phyloP scores from a whole-genome alignment of 2,329 filamentous ascomycete species.

The Alternaria brassicae region DNA sequence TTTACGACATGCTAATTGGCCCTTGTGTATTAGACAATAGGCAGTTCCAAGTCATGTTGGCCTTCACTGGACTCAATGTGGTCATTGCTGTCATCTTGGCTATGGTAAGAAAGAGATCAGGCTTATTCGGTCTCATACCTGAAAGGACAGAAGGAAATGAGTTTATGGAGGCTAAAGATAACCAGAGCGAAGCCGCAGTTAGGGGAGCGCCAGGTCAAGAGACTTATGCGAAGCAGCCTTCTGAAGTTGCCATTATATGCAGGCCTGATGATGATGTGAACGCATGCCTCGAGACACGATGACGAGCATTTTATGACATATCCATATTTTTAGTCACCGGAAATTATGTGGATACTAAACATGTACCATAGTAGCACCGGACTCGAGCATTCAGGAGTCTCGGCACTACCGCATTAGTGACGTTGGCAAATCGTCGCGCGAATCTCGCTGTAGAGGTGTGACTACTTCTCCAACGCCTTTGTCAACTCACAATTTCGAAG shows the following conservation, averaged over 20 bases:
- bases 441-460: neutral
- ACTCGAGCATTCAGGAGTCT: neutral
- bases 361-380: neutral
- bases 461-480: neutral
- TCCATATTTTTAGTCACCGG: neutral
- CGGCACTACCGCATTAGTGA: neutral
- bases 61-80: constrained; percentile 35
- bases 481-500: neutral
- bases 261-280: neutral
- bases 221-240: neutral
- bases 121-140: constrained; percentile 31
- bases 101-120: constrained; percentile 31
- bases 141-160: constrained; percentile 35
- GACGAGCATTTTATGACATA: neutral
- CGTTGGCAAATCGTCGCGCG: neutral
- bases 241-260: neutral
- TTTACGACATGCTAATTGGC: neutral
- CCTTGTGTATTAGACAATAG: constrained; percentile 25
- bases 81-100: constrained; percentile 29
- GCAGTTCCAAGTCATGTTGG: constrained; percentile 42
- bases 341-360: neutral
- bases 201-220: neutral
- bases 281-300: neutral
- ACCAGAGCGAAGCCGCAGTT: neutral
- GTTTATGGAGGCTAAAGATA: constrained; percentile 18